Evolutionary conservation across 441 rosid genomes (phyloP).

Genomic region (Gossypium laxum): DNA sequence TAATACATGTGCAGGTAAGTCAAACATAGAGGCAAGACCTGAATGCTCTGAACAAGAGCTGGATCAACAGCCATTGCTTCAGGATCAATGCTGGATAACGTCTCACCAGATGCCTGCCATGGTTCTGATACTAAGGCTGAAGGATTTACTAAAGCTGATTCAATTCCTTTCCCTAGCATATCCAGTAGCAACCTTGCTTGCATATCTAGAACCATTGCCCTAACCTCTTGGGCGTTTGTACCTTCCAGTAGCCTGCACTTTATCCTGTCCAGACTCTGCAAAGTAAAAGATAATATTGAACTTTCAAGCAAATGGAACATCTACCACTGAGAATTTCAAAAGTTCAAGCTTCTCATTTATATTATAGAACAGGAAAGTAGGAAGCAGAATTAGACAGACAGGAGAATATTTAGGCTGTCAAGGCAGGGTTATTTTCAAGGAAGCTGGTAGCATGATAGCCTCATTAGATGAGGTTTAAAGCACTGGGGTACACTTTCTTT

Average conservation of each 20-base stretch:
- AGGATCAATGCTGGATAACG: slow-evolving; percentile 61
- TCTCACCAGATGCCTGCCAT: slow-evolving; percentile 77
- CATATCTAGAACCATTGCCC: slow-evolving; percentile 99
- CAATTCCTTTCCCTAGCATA: slow-evolving; percentile 98
- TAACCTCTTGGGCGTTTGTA: slow-evolving; percentile 95
- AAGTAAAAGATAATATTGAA: slow-evolving; percentile 11
- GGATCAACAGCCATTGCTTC: slow-evolving; percentile 96
- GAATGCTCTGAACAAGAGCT: slow-evolving; percentile 71
- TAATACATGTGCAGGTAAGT: slow-evolving; percentile 1
- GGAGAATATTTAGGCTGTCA: neutral
- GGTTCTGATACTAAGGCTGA: slow-evolving; percentile 82
- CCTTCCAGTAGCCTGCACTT: slow-evolving; percentile 97
- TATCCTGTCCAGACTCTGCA: slow-evolving; percentile 95
- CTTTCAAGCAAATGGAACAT: neutral
- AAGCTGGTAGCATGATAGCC: slow-evolving; percentile 2
- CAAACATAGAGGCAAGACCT: slow-evolving; percentile 39
- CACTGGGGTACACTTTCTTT: neutral
- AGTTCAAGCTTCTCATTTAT: neutral
- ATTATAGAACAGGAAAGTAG: neutral
- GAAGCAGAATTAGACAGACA: neutral
- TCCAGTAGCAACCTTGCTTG: slow-evolving; percentile 92
- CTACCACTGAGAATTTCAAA: neutral
- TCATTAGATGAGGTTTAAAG: neutral
- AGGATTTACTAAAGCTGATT: slow-evolving; percentile 91
- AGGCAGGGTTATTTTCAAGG: neutral